Evolutionary conservation across 371 early-diverging fungal species (phyloP).

Genomic region (Mucor mucedo): DNA sequence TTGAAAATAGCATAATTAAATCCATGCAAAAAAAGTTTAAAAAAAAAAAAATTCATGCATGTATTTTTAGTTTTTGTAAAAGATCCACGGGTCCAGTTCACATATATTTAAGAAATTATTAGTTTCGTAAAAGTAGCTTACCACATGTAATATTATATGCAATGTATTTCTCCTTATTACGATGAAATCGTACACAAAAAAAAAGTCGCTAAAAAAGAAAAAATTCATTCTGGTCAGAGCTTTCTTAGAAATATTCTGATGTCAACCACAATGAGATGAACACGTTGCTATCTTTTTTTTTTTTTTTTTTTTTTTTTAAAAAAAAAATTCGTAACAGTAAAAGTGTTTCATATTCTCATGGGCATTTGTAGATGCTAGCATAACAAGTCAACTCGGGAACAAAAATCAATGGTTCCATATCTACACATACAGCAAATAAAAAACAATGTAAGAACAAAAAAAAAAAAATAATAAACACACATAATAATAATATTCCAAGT

Average conservation of each 20-base stretch:
- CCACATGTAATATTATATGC: not conserved
- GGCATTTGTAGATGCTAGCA: not conserved
- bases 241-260: conserved; percentile 4
- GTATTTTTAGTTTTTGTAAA: conserved; percentile 21
- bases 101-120: conserved; percentile 5
- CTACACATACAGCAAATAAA: not conserved
- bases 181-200: not conserved
- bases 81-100: conserved; percentile 8
- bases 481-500: conserved; percentile 19
- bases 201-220: not conserved
- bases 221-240: not conserved
- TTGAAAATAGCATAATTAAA: not conserved
- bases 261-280: conserved; percentile 9
- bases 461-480: not conserved
- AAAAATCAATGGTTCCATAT: no score
- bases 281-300: not conserved
- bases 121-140: conserved; percentile 6
- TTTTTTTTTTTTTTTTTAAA: not conserved
- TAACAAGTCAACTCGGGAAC: no score
- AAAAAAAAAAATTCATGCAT: conserved; percentile 8
- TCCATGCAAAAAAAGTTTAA: conserved; percentile 5
- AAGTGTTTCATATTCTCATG: not conserved
- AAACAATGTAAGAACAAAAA: conserved; percentile 5
- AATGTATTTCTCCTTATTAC: not conserved
- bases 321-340: not conserved